Conservation (phyloP, 495 filamentous ascomycete species). For the Parathielavia appendiculata region DNA sequence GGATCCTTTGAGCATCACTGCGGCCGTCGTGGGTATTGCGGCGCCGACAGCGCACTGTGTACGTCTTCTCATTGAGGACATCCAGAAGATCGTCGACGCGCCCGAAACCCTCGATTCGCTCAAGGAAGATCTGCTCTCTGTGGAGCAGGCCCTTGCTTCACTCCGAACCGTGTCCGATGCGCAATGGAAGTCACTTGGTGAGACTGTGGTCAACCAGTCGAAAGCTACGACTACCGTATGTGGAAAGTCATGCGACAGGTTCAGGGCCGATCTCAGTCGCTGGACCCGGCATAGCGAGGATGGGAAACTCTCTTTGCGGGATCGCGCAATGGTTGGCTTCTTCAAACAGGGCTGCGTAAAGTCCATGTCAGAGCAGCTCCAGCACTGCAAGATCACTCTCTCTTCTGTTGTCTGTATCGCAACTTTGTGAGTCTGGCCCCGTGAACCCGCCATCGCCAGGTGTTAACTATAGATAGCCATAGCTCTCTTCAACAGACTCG, state of each 20-base stretch:
- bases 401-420: conserved; percentile 32
- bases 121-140: conserved; percentile 29
- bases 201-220: conserved; percentile 28
- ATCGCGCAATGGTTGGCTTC: conserved; percentile 36
- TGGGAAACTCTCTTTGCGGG: conserved; percentile 33
- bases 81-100: conserved; percentile 39
- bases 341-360: conserved; percentile 33
- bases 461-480: conserved; percentile 12
- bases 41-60: conserved; percentile 25
- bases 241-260: conserved; percentile 32
- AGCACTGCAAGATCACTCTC: conserved; percentile 32
- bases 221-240: conserved; percentile 30
- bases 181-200: conserved; percentile 36
- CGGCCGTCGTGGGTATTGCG: conserved; percentile 35
- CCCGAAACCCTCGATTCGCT: conserved; percentile 33
- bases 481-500: conserved; percentile 17
- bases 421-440: conserved; percentile 26
- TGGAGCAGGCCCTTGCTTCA: conserved; percentile 32
- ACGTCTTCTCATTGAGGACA: conserved; percentile 34
- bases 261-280: conserved; percentile 31
- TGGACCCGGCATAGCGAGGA: conserved; percentile 39
- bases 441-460: conserved; percentile 5
- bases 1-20: conserved; percentile 38
- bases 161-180: conserved; percentile 32
- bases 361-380: conserved; percentile 36